Evolutionary conservation across 257 asterid species (phyloP).

Genomic region (Nemophila menziesii): DNA sequence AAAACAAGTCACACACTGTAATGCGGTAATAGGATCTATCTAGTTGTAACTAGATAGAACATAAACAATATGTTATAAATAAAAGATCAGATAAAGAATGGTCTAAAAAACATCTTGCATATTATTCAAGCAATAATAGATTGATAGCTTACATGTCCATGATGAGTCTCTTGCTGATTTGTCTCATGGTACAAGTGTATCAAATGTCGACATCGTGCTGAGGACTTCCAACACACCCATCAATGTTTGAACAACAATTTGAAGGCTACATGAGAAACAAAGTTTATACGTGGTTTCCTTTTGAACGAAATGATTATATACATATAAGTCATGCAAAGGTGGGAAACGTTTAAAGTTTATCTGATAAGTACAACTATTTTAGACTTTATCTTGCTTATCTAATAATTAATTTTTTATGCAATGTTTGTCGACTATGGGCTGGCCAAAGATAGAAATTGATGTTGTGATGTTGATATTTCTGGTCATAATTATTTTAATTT

Average conservation of each 20-base stretch:
- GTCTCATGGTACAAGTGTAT: too few species aligned
- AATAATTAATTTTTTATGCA: slow-evolving; percentile 37
- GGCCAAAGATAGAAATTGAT: slow-evolving; percentile 86
- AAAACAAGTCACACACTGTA: too few species aligned
- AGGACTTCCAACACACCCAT: slow-evolving; percentile 75
- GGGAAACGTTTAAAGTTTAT: slow-evolving; percentile 12
- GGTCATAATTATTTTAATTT: slow-evolving; percentile 40
- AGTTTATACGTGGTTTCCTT: slow-evolving; percentile 83
- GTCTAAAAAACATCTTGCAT: too few species aligned
- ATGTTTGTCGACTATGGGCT: slow-evolving; percentile 95
- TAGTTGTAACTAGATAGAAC: too few species aligned
- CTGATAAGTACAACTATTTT: slow-evolving; percentile 6
- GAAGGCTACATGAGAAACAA: slow-evolving; percentile 61
- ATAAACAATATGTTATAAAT: too few species aligned
- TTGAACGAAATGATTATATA: slow-evolving; percentile 90
- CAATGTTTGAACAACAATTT: slow-evolving; percentile 65
- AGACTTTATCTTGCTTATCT: slow-evolving; percentile 2
- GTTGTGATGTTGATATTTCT: slow-evolving; percentile 79
- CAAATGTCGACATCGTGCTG: too few species aligned
- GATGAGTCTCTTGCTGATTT: too few species aligned
- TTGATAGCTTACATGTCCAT: too few species aligned
- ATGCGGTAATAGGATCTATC: too few species aligned
- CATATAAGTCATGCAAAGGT: slow-evolving; percentile 99
- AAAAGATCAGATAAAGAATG: too few species aligned
- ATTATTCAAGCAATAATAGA: too few species aligned